Evolutionary conservation across 1,284 basidiomycete genomes (phyloP), one percentile per base, ranked within the genome.

Genomic region (Heterobasidion parviporum): DNA sequence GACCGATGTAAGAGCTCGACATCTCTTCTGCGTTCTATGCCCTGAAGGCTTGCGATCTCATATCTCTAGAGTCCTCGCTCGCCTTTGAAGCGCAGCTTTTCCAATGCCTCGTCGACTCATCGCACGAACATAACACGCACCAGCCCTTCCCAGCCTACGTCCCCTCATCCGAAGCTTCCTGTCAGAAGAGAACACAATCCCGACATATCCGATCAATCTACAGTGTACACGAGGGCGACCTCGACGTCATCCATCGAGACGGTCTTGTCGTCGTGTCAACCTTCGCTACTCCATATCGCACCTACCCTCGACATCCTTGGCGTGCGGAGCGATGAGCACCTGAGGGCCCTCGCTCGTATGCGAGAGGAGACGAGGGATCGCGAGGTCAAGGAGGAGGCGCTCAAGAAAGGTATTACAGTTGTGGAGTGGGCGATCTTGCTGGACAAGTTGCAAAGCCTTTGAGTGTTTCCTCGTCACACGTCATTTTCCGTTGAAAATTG

Each of bases 371-470:
- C 82, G 33, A 68, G 86, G 59, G 79, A 87, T 65, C 68, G 77
- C 56, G 83, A 87, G 65, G 73, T 88, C 45, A 83, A 76, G 67
- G 81, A 83, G 61, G 80, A 82, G 61, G 86, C 83, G 54, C 63
- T 88, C 68, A 79, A 71, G 64, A 70, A 76, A 59, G 86, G 85
- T 0, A 73, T 88, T 52, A 85, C 84, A 1, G 74, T 86, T 3
- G 71, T 88, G 66, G 86, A 88, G 62, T 88, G 85, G 86, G 85
- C 86, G n/a, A 85, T 88, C 61, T 71, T 88, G 59, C 66, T 87
- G 57, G 86, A 88, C 66, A 41, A 41, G 38, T 41, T 41, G 6
- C 38, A 41, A n/a, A 50, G 12, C 46, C 38, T 50, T 44, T 51
- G 34, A 43, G 33, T 36, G 52, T 18, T 35, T 32, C 4, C 38